Base-by-base conservation (phyloP, 805 yeast species). In the Sugiyamaella boreocaroliniensis region DNA sequence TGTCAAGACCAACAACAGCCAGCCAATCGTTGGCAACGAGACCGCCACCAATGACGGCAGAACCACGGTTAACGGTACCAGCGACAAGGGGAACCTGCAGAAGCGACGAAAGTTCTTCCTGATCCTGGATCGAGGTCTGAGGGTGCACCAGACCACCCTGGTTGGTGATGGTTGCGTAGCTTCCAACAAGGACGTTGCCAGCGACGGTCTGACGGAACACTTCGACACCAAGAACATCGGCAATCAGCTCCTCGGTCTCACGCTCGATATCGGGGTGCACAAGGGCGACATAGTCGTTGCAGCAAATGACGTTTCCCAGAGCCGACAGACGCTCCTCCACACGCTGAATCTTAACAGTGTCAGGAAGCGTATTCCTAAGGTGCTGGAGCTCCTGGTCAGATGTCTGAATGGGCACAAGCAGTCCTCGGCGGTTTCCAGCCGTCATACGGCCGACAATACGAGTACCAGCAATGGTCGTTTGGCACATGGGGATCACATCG, bases 191-290 rank as follows among this genome's bases (percentile, higher is more conserved):
- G 54, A 93, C 97, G 71, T 93, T 92, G 62, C 97, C 97, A 12
- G 99, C 97, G 63, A 93, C 90, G 47, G 99, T 93, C 73, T 93
- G 99, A 76, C 98, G 85, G 80, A 93, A 93, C 45, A 93, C 99
- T 74, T 93, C 99, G 50, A 93, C 99, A 55, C 99, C 99, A 54
- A 93, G 78, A 14, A 90, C 97, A 71, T 93, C 99, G 45, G 98
- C 96, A 68, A 93, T 93, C 63, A 93, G 76, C 75, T 93, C 99
- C 75, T 93, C 99, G 50, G 99, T 93, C 73, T 93, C 99, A 69
- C 99, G 85, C 76, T 93, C 99, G 60, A 93, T 89, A 75, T 93
- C 99, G 49, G 99, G 99, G 72, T 93, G 99, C 51, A 93, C 99
- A 60, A 93, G 79, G 2, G 99, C 99, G 63, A 95, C 99, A 69